These are phyloP conservation scores for Fusarium circinatum DNA, from an alignment of 2,329 filamentous ascomycete species.

Conservation along the genomic window DNA sequence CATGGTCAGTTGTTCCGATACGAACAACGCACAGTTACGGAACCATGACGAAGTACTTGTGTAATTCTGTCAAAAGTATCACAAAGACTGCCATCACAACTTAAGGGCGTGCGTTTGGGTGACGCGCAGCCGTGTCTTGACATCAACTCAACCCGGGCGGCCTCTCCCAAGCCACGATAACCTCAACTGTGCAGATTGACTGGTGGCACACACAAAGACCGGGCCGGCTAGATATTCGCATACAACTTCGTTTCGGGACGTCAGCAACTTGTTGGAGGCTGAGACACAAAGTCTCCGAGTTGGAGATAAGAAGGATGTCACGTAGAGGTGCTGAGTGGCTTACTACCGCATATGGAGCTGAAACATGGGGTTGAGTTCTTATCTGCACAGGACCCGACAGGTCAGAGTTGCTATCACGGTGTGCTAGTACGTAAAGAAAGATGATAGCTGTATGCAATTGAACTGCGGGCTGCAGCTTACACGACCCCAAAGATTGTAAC, in stretches of 20 bases:
- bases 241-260: too few relatives aligned
- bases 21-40: background rate
- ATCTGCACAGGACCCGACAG: background rate
- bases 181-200: background rate
- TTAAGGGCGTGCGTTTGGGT: background rate
- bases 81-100: background rate
- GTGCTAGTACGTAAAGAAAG: background rate
- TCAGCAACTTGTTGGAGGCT: background rate
- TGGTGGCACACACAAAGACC: background rate
- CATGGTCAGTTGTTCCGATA: background rate
- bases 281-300: background rate
- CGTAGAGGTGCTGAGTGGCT: background rate
- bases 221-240: too few relatives aligned
- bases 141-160: background rate
- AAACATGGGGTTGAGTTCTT: background rate
- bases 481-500: background rate
- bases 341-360: background rate
- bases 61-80: background rate
- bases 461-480: background rate
- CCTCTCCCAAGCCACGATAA: background rate
- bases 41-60: background rate
- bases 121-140: background rate
- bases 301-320: constrained; percentile 1
- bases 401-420: background rate
- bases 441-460: background rate